phyloP scores from a whole-genome alignment of 495 filamentous ascomycete species.

The Pseudomonodictys pantanalensis region DNA sequence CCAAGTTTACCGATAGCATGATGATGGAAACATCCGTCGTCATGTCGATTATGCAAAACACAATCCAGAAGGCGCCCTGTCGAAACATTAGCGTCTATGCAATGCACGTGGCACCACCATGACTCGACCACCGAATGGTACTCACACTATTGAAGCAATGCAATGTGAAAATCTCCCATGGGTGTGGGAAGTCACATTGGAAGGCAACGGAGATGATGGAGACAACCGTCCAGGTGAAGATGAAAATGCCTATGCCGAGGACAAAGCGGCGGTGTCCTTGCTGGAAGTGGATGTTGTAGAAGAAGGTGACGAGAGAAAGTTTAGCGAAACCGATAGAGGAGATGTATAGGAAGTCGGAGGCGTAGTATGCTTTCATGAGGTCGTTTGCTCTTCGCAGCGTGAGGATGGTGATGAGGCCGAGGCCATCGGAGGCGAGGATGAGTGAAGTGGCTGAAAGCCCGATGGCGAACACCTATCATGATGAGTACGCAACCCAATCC shows the following conservation, averaged over 20 bases:
- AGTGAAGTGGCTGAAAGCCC: constrained; percentile 18
- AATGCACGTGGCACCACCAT: background rate
- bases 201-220: constrained; percentile 32
- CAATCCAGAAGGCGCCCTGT: constrained; percentile 30
- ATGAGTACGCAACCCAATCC: background rate
- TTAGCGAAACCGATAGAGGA: constrained; percentile 22
- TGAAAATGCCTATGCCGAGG: constrained; percentile 21
- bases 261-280: constrained; percentile 1
- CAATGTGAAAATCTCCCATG: constrained; percentile 32
- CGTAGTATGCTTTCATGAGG: constrained; percentile 26
- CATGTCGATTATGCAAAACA: constrained; percentile 32
- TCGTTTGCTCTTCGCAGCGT: constrained; percentile 11
- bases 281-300: constrained; percentile 9
- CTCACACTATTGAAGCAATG: constrained; percentile 34
- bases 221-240: constrained; percentile 24
- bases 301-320: constrained; percentile 23
- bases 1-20: constrained; percentile 33
- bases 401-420: constrained; percentile 9
- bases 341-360: constrained; percentile 29
- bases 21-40: constrained; percentile 28
- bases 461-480: constrained; percentile 10
- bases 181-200: constrained; percentile 33
- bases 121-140: background rate
- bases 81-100: constrained; percentile 13
- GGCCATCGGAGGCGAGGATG: constrained; percentile 24